These are phyloP conservation scores for Piper betle DNA, from an alignment of 164 flowering plant genomes.

Conservation along the genomic window DNA sequence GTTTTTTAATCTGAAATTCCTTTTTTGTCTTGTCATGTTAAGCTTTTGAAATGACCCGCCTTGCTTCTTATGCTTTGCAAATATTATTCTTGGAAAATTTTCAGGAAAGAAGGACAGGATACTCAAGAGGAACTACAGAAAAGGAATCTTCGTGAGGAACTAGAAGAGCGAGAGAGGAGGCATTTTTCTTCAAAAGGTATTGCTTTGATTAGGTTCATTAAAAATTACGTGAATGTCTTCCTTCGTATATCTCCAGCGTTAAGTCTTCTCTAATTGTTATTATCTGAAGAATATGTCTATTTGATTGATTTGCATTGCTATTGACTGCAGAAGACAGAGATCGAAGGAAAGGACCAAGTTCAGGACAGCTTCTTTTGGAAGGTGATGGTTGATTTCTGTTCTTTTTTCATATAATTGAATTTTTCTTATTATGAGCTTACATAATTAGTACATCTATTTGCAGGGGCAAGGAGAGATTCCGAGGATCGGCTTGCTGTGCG, in stretches of 20 bases:
- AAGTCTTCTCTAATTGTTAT: background rate
- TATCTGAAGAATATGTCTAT: background rate
- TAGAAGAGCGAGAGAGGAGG: constrained; percentile 80
- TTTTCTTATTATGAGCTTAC: background rate
- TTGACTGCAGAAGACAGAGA: constrained; percentile 80
- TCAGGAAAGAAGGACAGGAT: constrained; percentile 93
- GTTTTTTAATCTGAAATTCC: background rate
- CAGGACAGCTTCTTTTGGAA: constrained; percentile 62
- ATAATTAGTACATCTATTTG: constrained; percentile 2
- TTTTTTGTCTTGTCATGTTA: background rate
- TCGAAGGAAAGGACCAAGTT: constrained; percentile 46
- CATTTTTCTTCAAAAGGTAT: constrained; percentile 77
- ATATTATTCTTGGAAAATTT: background rate
- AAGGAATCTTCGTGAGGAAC: constrained; percentile 80
- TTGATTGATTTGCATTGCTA: background rate
- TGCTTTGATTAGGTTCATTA: background rate
- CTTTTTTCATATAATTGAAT: background rate
- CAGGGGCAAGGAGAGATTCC: constrained; percentile 66
- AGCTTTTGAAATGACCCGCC: background rate
- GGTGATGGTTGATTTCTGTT: constrained; percentile 22
- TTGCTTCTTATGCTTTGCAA: background rate
- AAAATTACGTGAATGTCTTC: background rate
- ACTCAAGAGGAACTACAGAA: constrained; percentile 83
- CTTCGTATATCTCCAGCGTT: background rate
- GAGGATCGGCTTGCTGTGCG: constrained; percentile 81